phyloP scores from a whole-genome alignment of 176 grass and related monocot species.

The Hyparrhenia diplandra region DNA sequence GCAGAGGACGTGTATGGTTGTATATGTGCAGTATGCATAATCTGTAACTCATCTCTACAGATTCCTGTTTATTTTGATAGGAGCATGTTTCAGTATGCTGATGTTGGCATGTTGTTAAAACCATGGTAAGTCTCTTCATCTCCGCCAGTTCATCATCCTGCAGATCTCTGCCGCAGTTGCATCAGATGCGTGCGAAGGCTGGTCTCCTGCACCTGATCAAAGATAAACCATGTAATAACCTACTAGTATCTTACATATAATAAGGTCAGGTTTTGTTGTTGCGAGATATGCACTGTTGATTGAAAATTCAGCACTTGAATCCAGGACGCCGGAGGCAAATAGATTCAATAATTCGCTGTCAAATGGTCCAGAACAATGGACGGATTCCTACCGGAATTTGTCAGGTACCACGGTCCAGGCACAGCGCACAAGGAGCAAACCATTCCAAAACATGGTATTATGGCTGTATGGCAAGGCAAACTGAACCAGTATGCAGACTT shows the following conservation, averaged over 20 bases:
- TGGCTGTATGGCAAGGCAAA: not conserved
- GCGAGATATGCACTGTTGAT: not conserved
- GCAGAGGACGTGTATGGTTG: not conserved
- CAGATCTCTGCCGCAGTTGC: constrained; percentile 20
- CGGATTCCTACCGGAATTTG: not conserved
- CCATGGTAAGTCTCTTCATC: not conserved
- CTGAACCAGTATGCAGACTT: not conserved
- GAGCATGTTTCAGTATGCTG: not conserved
- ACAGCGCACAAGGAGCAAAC: not conserved
- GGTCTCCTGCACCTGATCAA: constrained; percentile 39
- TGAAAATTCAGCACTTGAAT: not conserved
- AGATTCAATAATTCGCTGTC: not conserved
- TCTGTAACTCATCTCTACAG: not conserved
- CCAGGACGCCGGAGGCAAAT: not conserved
- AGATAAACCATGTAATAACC: not conserved
- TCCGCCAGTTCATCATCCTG: not conserved
- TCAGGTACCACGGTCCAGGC: constrained; percentile 1
- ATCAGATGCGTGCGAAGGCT: constrained; percentile 28
- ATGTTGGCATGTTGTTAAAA: not conserved
- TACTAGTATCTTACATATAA: not conserved
- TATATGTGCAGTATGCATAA: not conserved
- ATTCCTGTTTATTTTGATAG: not conserved
- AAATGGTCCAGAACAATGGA: constrained; percentile 12
- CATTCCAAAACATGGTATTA: not conserved
- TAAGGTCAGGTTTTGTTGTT: not conserved